Evolutionary conservation across 1,139 yeast genomes (phyloP).

Genomic region (Zygosaccharomyces sapae): DNA sequence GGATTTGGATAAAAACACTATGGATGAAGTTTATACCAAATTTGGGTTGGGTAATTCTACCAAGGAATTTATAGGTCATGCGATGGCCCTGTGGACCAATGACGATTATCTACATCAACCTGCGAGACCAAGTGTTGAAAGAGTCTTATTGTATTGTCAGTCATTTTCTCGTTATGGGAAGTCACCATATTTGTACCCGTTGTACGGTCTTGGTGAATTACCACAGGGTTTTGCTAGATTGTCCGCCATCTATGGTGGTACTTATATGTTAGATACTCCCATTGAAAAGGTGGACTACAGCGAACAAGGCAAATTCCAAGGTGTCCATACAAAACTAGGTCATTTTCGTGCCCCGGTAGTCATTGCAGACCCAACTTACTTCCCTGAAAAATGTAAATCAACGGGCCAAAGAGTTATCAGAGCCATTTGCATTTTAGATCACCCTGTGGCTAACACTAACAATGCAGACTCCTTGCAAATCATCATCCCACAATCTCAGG

Average conservation of each 20-base stretch:
- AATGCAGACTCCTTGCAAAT: slow-evolving; percentile 89
- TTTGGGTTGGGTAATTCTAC: slow-evolving; percentile 93
- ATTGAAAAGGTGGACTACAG: slow-evolving; percentile 81
- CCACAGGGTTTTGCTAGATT: slow-evolving; percentile 98
- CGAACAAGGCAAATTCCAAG: slow-evolving; percentile 68
- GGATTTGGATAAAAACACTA: slow-evolving; percentile 80
- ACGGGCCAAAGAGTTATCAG: slow-evolving; percentile 87
- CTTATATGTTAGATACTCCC: slow-evolving; percentile 96
- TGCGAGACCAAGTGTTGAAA: slow-evolving; percentile 86
- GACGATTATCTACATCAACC: slow-evolving; percentile 87
- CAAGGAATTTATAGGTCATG: slow-evolving; percentile 94
- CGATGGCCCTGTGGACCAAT: slow-evolving; percentile 96
- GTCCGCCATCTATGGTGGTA: slow-evolving; percentile 97
- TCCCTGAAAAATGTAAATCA: slow-evolving; percentile 83
- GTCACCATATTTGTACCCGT: slow-evolving; percentile 92
- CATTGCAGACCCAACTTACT: slow-evolving; percentile 97
- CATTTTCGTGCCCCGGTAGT: slow-evolving; percentile 88
- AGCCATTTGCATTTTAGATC: slow-evolving; percentile 90
- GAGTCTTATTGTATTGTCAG: slow-evolving; percentile 79
- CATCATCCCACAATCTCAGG: slow-evolving; percentile 94
- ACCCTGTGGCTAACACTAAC: slow-evolving; percentile 78
- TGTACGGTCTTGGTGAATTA: slow-evolving; percentile 94
- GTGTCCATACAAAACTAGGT: slow-evolving; percentile 89
- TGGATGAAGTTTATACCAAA: slow-evolving; percentile 86
- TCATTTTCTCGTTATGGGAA: slow-evolving; percentile 94